A percentile compares a stretch with the other conserved stretches of the same genome.
phyloP scores from a whole-genome alignment of 2,329 filamentous ascomycete species.

The Metarhizium brunneum region DNA sequence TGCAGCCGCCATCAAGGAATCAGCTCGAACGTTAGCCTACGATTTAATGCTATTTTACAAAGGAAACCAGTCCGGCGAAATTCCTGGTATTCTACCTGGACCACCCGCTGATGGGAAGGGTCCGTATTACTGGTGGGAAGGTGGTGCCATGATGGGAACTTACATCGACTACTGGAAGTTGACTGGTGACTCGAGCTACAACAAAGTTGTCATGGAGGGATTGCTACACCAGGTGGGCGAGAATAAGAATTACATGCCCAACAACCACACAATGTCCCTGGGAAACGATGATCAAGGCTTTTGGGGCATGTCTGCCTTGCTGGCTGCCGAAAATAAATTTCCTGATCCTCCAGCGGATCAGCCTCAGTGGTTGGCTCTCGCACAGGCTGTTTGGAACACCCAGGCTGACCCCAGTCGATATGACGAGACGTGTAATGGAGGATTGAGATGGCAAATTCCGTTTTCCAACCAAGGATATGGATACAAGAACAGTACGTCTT shows the following conservation, averaged over 20 bases:
- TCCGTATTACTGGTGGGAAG: slow-evolving; percentile 69
- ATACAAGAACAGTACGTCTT: slow-evolving; percentile 56
- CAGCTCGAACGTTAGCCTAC: slow-evolving; percentile 37
- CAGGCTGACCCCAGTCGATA: slow-evolving; percentile 54
- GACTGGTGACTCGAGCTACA: slow-evolving; percentile 56
- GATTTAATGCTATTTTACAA: slow-evolving; percentile 43
- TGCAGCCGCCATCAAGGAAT: slow-evolving; percentile 35
- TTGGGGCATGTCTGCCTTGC: slow-evolving; percentile 60
- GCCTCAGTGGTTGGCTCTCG: slow-evolving; percentile 55
- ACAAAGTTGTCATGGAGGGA: slow-evolving; percentile 45
- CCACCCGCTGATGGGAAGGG: slow-evolving; percentile 37
- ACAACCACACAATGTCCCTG: slow-evolving; percentile 46
- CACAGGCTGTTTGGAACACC: slow-evolving; percentile 61
- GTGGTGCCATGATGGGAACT: slow-evolving; percentile 58
- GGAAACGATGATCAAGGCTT: slow-evolving; percentile 66
- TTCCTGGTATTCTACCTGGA: slow-evolving; percentile 47
- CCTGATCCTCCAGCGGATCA: slow-evolving; percentile 44
- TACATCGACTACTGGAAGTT: slow-evolving; percentile 63
- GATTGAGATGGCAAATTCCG: slow-evolving; percentile 71
- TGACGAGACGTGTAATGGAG: slow-evolving; percentile 53
- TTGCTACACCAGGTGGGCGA: slow-evolving; percentile 51
- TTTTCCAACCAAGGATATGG: slow-evolving; percentile 65
- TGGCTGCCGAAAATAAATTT: slow-evolving; percentile 56
- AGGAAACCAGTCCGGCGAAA: slow-evolving; percentile 40
- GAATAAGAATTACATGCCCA: slow-evolving; percentile 48